These are phyloP conservation scores for Ilyonectria sp. DNA, from an alignment of 2,329 filamentous ascomycete genomes.

Conservation along the genomic window DNA sequence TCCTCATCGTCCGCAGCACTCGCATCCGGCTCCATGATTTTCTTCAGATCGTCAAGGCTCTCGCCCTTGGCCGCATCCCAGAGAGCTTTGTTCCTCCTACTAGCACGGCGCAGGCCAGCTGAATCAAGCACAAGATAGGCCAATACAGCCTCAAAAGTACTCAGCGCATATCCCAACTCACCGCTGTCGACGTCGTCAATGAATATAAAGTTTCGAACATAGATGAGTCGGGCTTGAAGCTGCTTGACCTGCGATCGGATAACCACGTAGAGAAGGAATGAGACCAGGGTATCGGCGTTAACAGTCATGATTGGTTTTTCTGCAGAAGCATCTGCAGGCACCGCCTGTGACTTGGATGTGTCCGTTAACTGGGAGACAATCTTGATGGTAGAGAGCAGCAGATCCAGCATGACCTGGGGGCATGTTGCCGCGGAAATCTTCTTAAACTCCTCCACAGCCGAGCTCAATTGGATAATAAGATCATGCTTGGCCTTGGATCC, in stretches of 20 bases:
- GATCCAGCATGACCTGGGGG: constrained; percentile 90
- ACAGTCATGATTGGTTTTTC: constrained; percentile 73
- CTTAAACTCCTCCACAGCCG: constrained; percentile 89
- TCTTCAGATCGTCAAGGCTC: constrained; percentile 80
- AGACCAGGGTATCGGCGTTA: constrained; percentile 93
- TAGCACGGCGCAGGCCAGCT: constrained; percentile 84
- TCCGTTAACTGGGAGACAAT: constrained; percentile 80
- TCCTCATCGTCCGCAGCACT: constrained; percentile 65
- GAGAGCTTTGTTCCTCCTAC: constrained; percentile 85
- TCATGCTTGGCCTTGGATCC: constrained; percentile 85
- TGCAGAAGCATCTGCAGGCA: constrained; percentile 52
- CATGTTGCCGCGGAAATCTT: constrained; percentile 84
- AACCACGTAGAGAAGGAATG: constrained; percentile 90
- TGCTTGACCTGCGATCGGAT: constrained; percentile 91
- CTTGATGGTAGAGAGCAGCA: constrained; percentile 86
- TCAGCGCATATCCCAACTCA: constrained; percentile 95
- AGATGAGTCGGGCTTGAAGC: constrained; percentile 89
- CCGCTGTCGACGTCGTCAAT: constrained; percentile 97
- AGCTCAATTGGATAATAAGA: constrained; percentile 81
- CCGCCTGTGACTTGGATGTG: constrained; percentile 59
- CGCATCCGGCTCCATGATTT: constrained; percentile 82
- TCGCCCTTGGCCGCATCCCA: constrained; percentile 91
- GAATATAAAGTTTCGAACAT: constrained; percentile 98
- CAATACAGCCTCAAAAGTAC: constrained; percentile 94
- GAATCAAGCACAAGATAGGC: constrained; percentile 90